Conservation (phyloP, 345 rosid species). For the Boechera retrofracta region DNA sequence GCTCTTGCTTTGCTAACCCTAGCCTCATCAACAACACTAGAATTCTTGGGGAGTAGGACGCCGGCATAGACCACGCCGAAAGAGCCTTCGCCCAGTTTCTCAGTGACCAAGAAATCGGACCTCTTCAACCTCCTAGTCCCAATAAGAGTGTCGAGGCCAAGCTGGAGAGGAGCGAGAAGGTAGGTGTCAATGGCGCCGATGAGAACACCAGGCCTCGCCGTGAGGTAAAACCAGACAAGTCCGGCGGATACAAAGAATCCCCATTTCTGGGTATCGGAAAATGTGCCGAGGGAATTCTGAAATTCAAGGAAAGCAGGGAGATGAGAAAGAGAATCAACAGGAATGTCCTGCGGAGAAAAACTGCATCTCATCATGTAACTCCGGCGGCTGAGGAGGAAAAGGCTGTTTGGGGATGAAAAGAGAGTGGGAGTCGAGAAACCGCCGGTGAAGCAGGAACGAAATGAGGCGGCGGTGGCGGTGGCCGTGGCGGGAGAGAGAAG, state of each 20-base stretch:
- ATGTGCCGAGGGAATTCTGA: slow-evolving; percentile 50
- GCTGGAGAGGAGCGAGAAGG: slow-evolving; percentile 84
- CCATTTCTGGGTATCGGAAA: slow-evolving; percentile 71
- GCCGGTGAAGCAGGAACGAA: slow-evolving; percentile 37
- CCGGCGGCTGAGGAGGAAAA: slow-evolving; percentile 25
- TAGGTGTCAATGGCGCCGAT: slow-evolving; percentile 91
- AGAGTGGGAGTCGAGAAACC: slow-evolving; percentile 51
- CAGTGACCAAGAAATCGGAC: slow-evolving; percentile 69
- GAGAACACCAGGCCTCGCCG: slow-evolving; percentile 92
- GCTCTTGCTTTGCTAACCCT: slow-evolving; percentile 52
- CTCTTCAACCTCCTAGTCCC: slow-evolving; percentile 79
- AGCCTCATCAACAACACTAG: slow-evolving; percentile 47
- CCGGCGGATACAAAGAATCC: slow-evolving; percentile 61
- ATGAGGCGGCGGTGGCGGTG: slow-evolving; percentile 41
- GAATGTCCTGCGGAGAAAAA: slow-evolving; percentile 38
- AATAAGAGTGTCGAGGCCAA: slow-evolving; percentile 63
- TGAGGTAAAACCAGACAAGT: slow-evolving; percentile 76
- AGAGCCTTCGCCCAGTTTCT: slow-evolving; percentile 92
- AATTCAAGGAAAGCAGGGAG: slow-evolving; percentile 57
- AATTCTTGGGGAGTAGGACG: slow-evolving; percentile 67
- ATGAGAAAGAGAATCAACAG: slow-evolving; percentile 52
- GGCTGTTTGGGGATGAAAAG: slow-evolving; percentile 33
- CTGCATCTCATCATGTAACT: slow-evolving; percentile 54
- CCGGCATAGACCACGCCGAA: slow-evolving; percentile 92
- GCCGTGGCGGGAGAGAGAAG: slow-evolving; percentile 55